phyloP scores from a whole-genome alignment of 2,329 filamentous ascomycete species.

The Nemania abortiva region DNA sequence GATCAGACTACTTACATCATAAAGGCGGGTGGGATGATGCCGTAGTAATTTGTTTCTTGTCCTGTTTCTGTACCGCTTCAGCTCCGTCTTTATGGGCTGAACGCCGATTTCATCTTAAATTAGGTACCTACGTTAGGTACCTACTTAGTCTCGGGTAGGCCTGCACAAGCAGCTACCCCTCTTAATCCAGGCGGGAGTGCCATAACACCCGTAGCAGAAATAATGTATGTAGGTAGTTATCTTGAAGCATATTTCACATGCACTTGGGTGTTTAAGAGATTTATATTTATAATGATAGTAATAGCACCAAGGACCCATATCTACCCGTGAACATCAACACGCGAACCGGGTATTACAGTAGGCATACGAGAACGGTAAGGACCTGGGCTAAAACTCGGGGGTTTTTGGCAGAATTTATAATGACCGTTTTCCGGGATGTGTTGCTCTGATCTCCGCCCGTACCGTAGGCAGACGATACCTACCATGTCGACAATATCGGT shows the following conservation, averaged over 20 bases:
- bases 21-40: slow-evolving; percentile 1
- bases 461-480: too few relatives aligned
- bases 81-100: too few relatives aligned
- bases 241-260: too few relatives aligned
- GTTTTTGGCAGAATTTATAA: slow-evolving; percentile 43
- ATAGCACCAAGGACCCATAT: neutral
- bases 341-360: too few relatives aligned
- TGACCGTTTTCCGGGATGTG: slow-evolving; percentile 45
- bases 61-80: neutral
- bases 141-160: neutral
- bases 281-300: neutral
- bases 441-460: slow-evolving; percentile 45
- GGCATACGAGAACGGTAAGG: too few relatives aligned
- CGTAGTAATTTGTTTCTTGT: slow-evolving; percentile 1
- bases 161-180: too few relatives aligned
- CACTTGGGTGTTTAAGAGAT: too few relatives aligned
- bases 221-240: too few relatives aligned
- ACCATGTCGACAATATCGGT: too few relatives aligned
- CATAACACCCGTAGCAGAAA: too few relatives aligned
- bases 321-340: neutral
- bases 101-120: too few relatives aligned
- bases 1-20: neutral
- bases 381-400: neutral
- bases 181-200: neutral
- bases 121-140: neutral